Evolutionary conservation across 345 rosid genomes (phyloP), one percentile per base, ranked within the genome.

Genomic region (Aquilaria yunnanensis): DNA sequence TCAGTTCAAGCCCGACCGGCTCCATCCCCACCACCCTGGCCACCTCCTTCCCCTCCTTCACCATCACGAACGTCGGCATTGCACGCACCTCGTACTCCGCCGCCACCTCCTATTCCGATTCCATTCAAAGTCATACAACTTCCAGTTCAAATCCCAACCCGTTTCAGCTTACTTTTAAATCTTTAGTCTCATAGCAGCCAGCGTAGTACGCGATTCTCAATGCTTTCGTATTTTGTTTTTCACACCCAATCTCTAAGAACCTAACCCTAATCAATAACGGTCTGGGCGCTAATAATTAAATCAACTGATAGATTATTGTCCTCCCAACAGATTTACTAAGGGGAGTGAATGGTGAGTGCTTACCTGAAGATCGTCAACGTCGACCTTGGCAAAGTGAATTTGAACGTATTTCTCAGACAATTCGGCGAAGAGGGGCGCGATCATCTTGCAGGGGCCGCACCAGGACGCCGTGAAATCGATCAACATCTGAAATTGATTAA

Each of bases 401-500:
- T 86, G 85, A 10, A 71, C 10, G 73, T 65, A 84, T 62, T 72
- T 80, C 0, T 12, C 47, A 67, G 97, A 77, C 84, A 87, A 61
- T 51, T 33, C 75, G 5, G 55, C 55, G 12, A 85, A 45, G 23
- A 57, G 79, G 12, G 97, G 96, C 74, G 80, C 93, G 61, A 92
- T 84, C 29, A 78, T 45, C 70, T 63, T 80, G 78, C 97, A 92
- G 7, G 96, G 98, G 31, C 94, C 92, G 57, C 98, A 92, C 98
- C 97, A 89, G 0, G 85, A 37, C 5, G 97, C 97, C 30, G 94
- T 72, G 70, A 89, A 92, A 69, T 92, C 94, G 32, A 85, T 72
- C 74, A 85, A 88, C 86, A 83, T 58, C 89, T 88, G 62, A 14
- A 4, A 23, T 23, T 23, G 23, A 23, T 23, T 23, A 23, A 23